Evolutionary conservation across 345 rosid genomes (phyloP), one percentile per base, ranked within the genome.

Genomic region (Gossypium turneri): DNA sequence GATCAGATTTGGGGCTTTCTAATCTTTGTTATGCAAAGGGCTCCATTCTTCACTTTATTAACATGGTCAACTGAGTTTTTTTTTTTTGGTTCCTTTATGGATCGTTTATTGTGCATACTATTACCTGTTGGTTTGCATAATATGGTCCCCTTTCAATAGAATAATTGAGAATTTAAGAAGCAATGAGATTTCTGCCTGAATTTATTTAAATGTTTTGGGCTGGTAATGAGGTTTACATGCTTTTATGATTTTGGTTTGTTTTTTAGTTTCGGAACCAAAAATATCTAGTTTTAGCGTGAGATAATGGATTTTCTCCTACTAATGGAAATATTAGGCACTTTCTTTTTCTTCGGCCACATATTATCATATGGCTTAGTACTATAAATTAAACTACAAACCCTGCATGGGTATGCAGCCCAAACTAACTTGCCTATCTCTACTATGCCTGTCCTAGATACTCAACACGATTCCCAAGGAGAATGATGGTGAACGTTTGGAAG

Each of bases 401-500:
- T 65, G 15, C 51, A 43, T 66, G 70, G 48, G 17, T 43, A 66
- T 66, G 70, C 29, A 44, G 12, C 52, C 45, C 29, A 19, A 45
- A 19, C 34, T 65, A 67, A 12, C 24, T 52, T 70, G 11, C 59
- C 4, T 70, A n/a, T 52, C 59, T 25, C 7, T 45, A 44, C 9
- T 60, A 20, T 67, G 41, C 45, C 13, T 70, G 71, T n/a, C 82
- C 41, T 82, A 95, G 98, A 83, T 95, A 78, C 92, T 91, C 75
- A 83, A 84, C 81, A 75, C 85, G 81, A 93, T 95, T 78, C 98
- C 94, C 10, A 90, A 89, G 81, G 97, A 91, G 81, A 67, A 83
- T 67, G 94, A 91, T 77, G 99, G 98, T 79, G 97, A 91, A 84
- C 65, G 9, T 25, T 85, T 95, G 79, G 98, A 90, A 72, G 94